Base-by-base conservation (phyloP, 2,329 filamentous ascomycete species). In the Alternaria burnsii region DNA sequence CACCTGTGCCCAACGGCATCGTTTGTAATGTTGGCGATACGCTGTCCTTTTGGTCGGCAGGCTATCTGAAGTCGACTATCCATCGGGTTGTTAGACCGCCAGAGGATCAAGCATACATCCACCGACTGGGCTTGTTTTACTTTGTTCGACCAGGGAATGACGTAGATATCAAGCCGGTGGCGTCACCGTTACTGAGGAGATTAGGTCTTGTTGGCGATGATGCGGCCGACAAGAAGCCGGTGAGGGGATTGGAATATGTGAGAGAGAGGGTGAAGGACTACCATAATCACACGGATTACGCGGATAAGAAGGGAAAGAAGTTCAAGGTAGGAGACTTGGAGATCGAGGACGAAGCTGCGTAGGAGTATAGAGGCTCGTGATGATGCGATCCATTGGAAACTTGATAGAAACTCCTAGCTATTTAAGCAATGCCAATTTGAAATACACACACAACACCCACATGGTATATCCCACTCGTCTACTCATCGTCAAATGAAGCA, bases 21-120 rank as follows among this genome's bases (percentile, higher is more conserved):
- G 81, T 84, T 5, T 79, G 83, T 47, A 85, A 85, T 50, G 80
- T 84, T 8, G 82, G 81, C 4, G 79, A 82, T 32, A 77, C 78
- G 3, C 63, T 81, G 8, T 72, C 76, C 14, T 79, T 79, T 47
- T 79, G 78, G 76, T 79, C 76, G 0, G 76, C 72, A 7, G 78
- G 79, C 4, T 81, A 81, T 50, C 72, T 85, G 43, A 85, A 85
- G 70, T 81, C 78, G 5, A 82, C 79, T 11, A 76, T 84, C n/a
- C 83, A 86, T 56, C 79, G 83, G 1, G 84, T 86, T 0, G 77
- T 82, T 44, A 77, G 80, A 11, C 83, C 83, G 2, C 84, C 83
- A 0, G 62, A 65, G 22, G 80, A 81, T 51, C 79, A 81, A 59
- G 71, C 68, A 12, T 70, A 77, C 44, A 72, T 73, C 11, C 69